Evolutionary conservation across 257 asterid genomes (phyloP).

Genomic region (Solanum arcanum): DNA sequence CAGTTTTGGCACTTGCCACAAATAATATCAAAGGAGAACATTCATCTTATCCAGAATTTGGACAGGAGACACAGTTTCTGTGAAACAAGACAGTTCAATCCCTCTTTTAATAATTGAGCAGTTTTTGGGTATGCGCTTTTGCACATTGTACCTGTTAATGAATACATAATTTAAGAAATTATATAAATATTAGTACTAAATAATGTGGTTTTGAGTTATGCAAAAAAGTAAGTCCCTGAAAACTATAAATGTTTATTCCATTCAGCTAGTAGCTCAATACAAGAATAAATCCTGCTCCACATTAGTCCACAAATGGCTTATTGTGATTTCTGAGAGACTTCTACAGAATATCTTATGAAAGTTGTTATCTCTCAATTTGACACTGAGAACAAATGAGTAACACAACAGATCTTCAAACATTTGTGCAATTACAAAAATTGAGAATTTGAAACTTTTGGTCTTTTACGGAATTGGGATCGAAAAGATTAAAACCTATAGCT

Average conservation of each 20-base stretch:
- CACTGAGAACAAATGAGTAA: neutral
- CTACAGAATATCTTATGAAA: neutral
- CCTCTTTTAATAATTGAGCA: neutral
- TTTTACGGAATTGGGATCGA: neutral
- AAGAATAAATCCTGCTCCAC: neutral
- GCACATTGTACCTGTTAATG: neutral
- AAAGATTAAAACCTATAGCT: neutral
- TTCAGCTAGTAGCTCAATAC: neutral
- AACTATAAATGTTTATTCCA: neutral
- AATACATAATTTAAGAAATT: neutral
- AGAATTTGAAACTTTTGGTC: neutral
- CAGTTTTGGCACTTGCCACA: neutral
- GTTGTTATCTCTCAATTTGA: neutral
- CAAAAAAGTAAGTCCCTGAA: neutral
- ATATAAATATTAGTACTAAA: neutral
- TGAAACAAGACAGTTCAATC: neutral
- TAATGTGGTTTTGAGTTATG: neutral
- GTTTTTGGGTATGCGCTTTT: neutral
- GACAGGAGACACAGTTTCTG: neutral
- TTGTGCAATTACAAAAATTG: neutral
- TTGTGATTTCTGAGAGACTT: neutral
- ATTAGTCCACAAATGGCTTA: neutral
- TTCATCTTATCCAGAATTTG: neutral
- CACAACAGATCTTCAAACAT: neutral
- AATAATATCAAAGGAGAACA: neutral